Base-by-base conservation (phyloP, 2,329 filamentous ascomycete species). In the Fonsecaea pugnacius region DNA sequence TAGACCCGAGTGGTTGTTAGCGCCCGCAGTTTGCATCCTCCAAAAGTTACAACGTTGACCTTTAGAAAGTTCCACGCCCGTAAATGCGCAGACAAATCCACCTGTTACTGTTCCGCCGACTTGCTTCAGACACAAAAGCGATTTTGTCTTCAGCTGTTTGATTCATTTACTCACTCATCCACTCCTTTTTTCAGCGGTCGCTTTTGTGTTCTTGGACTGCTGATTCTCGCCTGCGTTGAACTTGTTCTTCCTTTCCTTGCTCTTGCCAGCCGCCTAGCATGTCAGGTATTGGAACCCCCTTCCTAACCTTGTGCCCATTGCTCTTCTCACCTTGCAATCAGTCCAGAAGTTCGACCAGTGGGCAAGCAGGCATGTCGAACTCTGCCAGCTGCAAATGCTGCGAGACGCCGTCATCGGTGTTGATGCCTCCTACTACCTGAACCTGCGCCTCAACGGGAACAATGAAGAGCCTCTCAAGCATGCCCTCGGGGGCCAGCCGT, bases 351-450 rank as follows among this genome's bases (percentile, higher is more conserved):
- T 87, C 73, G 84, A 85, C 71, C 81, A 83, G 71, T 88, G 85
- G 85, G 83, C 80, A 61, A 78, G 77, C 69, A 77, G 76, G 72
- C 80, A 85, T 69, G 78, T 80, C 67, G 74, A 84, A 82, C 55
- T 85, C 87, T 71, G 82, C 87, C 64, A 60, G 27, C 78, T 96
- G 70, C 83, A 88, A 66, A 86, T 91, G 67, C 83, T 97, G 71
- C 87, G 90, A 74, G 89, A 89, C 75, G 87, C 87, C 65, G 85
- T 89, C 60, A 85, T 97, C 72, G 93, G 89, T 69, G 88, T 98
- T 73, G 93, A 97, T 81, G 95, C 94, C 62, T 89, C 91, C 59
- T 90, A 96, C 78, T 98, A 95, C 77, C 86, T 99, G 69, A 85
- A 89, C 75, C 87, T 88, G 65, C 85, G 96, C 70, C 87, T 96